Conservation (phyloP, 345 rosid species). For the Eucalyptus pauciflora region DNA sequence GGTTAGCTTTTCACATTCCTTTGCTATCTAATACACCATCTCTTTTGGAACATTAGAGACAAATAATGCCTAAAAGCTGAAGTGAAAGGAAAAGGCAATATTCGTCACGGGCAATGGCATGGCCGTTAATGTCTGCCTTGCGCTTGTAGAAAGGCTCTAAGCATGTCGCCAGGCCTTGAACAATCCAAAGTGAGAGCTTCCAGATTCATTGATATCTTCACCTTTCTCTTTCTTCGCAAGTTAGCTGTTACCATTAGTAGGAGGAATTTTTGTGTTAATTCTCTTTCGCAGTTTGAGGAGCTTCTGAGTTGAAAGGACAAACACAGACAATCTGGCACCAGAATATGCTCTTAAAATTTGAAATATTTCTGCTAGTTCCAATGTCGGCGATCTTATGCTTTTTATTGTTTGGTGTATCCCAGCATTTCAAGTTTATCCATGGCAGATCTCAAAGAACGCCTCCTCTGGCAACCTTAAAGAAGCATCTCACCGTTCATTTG, state of each 20-base stretch:
- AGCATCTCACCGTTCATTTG: slow-evolving; percentile 19
- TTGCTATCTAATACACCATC: background rate
- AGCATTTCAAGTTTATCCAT: background rate
- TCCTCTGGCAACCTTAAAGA: slow-evolving; percentile 79
- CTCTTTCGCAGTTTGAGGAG: background rate
- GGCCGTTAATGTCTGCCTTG: background rate
- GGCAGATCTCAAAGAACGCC: slow-evolving; percentile 30
- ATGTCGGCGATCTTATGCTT: background rate
- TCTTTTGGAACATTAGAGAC: background rate
- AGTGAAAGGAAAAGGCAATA: background rate
- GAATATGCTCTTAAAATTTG: background rate
- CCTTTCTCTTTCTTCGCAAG: background rate
- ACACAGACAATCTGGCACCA: background rate
- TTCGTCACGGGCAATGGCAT: background rate
- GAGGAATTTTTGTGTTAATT: background rate
- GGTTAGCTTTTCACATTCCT: background rate
- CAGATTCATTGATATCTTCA: background rate
- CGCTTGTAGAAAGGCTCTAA: background rate
- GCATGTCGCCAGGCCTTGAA: background rate
- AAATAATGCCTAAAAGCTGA: background rate
- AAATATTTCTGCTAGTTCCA: background rate
- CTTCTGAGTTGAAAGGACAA: background rate
- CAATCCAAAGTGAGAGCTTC: background rate
- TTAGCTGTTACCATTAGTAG: background rate
- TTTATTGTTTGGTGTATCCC: background rate